Percentiles rank a stretch among this genome's conserved stretches.
phyloP scores from a whole-genome alignment of 78 protist species.

The Corallochytrium limacisporum region DNA sequence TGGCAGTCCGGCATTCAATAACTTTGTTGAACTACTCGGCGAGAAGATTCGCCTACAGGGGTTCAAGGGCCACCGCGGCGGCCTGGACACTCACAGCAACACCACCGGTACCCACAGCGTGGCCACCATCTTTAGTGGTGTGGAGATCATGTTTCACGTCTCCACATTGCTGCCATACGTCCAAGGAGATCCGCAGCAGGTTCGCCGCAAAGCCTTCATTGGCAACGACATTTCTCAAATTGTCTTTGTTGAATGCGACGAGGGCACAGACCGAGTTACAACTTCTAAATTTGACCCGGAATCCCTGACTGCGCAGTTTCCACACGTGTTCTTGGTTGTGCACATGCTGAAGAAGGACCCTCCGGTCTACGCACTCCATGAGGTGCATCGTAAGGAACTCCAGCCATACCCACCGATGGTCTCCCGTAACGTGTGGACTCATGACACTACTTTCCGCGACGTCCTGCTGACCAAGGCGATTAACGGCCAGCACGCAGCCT shows the following conservation, averaged over 20 bases:
- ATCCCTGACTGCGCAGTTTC: slow-evolving; percentile 1
- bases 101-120: slow-evolving; percentile 1
- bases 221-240: slow-evolving; percentile 20
- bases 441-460: no score
- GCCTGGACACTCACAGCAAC: neutral
- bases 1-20: neutral
- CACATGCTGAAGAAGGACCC: no score
- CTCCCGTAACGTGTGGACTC: no score
- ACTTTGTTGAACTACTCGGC: neutral
- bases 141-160: slow-evolving; percentile 21
- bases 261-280: no score
- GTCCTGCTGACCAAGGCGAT: no score
- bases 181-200: slow-evolving; percentile 8
- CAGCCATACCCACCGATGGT: no score
- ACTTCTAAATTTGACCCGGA: neutral
- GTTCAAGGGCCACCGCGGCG: neutral
- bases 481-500: no score
- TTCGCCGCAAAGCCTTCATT: slow-evolving; percentile 10
- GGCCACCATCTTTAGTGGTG: neutral
- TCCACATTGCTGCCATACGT: slow-evolving; percentile 8
- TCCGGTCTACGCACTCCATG: no score
- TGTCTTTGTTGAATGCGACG: slow-evolving; percentile 15
- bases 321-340: slow-evolving; percentile 10
- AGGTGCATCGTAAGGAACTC: no score
- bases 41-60: neutral